Percentiles rank a stretch among this genome's conserved stretches.
Conservation (phyloP, 2,329 filamentous ascomycete genomes). For the Penicillium sp. region DNA sequence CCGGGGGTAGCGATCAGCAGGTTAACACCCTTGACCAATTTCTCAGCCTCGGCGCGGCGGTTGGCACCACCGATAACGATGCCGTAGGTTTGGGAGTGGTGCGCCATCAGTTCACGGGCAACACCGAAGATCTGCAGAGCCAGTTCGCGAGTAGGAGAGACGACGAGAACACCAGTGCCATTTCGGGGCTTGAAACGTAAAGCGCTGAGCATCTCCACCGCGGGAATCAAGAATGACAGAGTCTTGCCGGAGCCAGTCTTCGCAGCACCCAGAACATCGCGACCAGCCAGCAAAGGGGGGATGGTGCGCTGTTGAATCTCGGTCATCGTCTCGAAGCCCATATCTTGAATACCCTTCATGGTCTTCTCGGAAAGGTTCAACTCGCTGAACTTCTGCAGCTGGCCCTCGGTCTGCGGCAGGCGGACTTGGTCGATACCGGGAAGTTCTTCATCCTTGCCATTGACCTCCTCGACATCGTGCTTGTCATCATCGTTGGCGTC, state of each 20-base stretch:
- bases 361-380: slow-evolving; percentile 86
- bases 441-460: slow-evolving; percentile 42
- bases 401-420: slow-evolving; percentile 60
- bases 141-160: slow-evolving; percentile 90
- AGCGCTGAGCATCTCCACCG: slow-evolving; percentile 87
- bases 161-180: slow-evolving; percentile 85
- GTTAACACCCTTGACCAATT: slow-evolving; percentile 92
- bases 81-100: slow-evolving; percentile 92
- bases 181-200: slow-evolving; percentile 94
- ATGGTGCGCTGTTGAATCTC: slow-evolving; percentile 89
- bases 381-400: slow-evolving; percentile 73
- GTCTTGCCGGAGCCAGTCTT: slow-evolving; percentile 98
- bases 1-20: slow-evolving; percentile 92
- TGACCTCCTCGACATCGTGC: slow-evolving; percentile 20
- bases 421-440: slow-evolving; percentile 55
- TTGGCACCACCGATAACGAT: slow-evolving; percentile 97
- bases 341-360: slow-evolving; percentile 81
- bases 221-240: slow-evolving; percentile 88
- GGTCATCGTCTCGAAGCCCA: slow-evolving; percentile 96
- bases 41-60: slow-evolving; percentile 84
- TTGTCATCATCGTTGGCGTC: slow-evolving; percentile 29
- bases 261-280: slow-evolving; percentile 90
- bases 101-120: slow-evolving; percentile 85
- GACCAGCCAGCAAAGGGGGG: slow-evolving; percentile 82
- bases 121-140: slow-evolving; percentile 97